Evolutionary conservation across 257 asterid species (phyloP), one percentile per base, ranked within the genome.

Genomic region (Plantago ovata): DNA sequence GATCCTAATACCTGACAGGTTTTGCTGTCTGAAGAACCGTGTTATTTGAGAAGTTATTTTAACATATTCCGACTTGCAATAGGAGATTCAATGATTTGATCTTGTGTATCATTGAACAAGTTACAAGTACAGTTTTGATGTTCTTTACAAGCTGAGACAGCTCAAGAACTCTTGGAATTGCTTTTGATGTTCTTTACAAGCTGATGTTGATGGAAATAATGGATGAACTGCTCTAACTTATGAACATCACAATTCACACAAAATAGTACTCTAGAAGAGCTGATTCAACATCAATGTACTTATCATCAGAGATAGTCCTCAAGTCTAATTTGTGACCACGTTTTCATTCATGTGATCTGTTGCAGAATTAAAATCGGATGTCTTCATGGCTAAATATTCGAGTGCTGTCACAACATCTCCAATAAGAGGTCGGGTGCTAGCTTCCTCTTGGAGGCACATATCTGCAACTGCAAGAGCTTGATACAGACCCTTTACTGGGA

Each of bases 341-440:
- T 41, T 42, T 18, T 41, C 62, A 9, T 21, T 14, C 47, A 19
- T 42, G 56, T 50, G 56, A 23, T 57, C 50, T 13, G 22, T 40
- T 20, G 62, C 38, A 40, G 38, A 13, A 57, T 42, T 39, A 41
- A 57, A 22, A 38, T 57, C 62, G 33, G 63, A 78, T 2, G 70
- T 68, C 4, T 70, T 46, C 9, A 65, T n/a, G 24, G 83, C 66
- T 28, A 80, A 58, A 60, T 65, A 72, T 45, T 80, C 86, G 3
- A 80, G 80, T 4, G 86, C 86, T 7, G 86, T 80, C 39, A 76
- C 86, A 3, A 80, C 80, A n/a, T 80, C 86, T 65, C 78, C 83
- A 12, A 80, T 80, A 1, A 80, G 60, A 55, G 86, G 86, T 16
- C 86, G 71, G 4, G 79, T 76, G 60, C 53, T 22, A 33, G 86